Percentiles rank a stretch among this genome's conserved stretches.
Conservation (phyloP, 2,329 filamentous ascomycete species). For the Aspergillus sp. region DNA sequence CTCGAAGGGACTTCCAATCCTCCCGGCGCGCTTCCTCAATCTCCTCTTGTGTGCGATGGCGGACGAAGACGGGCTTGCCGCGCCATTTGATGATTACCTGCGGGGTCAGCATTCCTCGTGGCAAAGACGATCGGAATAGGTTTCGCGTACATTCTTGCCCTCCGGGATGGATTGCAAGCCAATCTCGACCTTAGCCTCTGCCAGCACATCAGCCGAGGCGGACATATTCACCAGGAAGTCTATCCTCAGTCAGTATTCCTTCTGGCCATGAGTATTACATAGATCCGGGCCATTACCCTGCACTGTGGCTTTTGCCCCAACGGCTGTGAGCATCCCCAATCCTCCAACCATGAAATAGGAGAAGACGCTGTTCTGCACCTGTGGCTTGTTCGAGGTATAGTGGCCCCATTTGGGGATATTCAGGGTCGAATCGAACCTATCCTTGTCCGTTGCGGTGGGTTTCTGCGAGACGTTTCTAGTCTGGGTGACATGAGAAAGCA, state of each 20-base stretch:
- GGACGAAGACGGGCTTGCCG: constrained; percentile 99
- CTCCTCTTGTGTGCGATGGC: constrained; percentile 87
- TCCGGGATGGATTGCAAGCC: constrained; percentile 87
- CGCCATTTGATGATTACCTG: constrained; percentile 99
- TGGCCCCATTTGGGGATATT: constrained; percentile 83
- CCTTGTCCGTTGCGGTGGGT: neutral
- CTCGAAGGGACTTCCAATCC: constrained; percentile 74
- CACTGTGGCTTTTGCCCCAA: constrained; percentile 94
- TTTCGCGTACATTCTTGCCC: constrained; percentile 85
- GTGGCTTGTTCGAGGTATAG: constrained; percentile 63
- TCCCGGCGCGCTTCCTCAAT: constrained; percentile 90
- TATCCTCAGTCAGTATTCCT: constrained; percentile 34
- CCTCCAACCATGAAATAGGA: constrained; percentile 98
- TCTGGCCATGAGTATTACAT: constrained; percentile 1
- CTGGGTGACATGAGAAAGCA: neutral
- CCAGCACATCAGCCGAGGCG: constrained; percentile 93
- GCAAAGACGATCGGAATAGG: neutral
- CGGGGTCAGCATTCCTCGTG: constrained; percentile 1
- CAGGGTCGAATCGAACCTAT: constrained; percentile 40
- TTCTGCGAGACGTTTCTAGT: neutral
- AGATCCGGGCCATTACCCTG: constrained; percentile 64
- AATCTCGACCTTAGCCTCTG: constrained; percentile 99
- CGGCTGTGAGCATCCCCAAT: constrained; percentile 82
- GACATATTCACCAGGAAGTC: constrained; percentile 99
- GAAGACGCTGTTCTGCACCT: constrained; percentile 65